These are phyloP conservation scores for Cinchona pubescens DNA, from an alignment of 257 asterid species.

Conservation along the genomic window DNA sequence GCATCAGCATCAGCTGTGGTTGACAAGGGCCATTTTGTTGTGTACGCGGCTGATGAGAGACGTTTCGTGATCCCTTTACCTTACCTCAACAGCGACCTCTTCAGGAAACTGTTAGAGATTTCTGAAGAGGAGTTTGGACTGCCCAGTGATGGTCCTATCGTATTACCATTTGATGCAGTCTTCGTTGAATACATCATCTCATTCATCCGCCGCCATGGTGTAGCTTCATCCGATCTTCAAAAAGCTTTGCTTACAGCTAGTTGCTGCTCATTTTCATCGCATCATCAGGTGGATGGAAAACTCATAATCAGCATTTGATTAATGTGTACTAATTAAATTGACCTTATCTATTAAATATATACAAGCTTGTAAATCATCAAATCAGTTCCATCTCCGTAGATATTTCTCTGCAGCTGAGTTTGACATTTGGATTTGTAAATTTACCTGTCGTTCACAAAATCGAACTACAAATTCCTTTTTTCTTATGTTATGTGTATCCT, in stretches of 20 bases:
- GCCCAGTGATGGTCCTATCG: conserved; percentile 31
- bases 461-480: too few species aligned
- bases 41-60: background rate
- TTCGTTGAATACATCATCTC: conserved; percentile 27
- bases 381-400: too few species aligned
- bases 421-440: too few species aligned
- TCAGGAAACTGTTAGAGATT: conserved; percentile 23
- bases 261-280: conserved; percentile 18
- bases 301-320: too few species aligned
- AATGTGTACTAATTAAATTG: too few species aligned
- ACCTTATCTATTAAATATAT: too few species aligned
- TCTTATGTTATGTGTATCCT: too few species aligned
- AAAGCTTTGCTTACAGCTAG: conserved; percentile 22
- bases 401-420: too few species aligned
- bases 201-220: conserved; percentile 24
- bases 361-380: too few species aligned
- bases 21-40: conserved; percentile 19
- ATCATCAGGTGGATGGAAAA: conserved; percentile 12
- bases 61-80: conserved; percentile 20
- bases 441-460: too few species aligned
- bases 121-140: conserved; percentile 30
- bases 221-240: conserved; percentile 17
- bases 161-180: conserved; percentile 23
- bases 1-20: conserved; percentile 6
- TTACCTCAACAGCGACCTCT: conserved; percentile 11